phyloP scores from a whole-genome alignment of 2,329 filamentous ascomycete genomes.

The Trichoderma cornu-damae region DNA sequence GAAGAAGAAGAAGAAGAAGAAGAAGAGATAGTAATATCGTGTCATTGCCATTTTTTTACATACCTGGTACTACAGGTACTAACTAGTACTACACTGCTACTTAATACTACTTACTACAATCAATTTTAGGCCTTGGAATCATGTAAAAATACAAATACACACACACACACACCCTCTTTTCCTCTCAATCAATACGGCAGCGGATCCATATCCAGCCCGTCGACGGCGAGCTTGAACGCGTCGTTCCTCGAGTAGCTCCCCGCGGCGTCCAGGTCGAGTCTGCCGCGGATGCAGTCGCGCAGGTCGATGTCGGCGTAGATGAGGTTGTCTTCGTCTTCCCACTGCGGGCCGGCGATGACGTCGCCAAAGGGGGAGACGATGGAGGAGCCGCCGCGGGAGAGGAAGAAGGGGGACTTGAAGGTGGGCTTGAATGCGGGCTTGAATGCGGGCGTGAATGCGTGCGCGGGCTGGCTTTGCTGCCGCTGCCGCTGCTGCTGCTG shows the following conservation, averaged over 20 bases:
- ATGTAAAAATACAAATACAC: no score
- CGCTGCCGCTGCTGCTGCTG: background rate
- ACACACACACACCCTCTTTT: no score
- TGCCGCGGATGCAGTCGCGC: slow-evolving; percentile 76
- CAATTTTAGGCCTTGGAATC: no score
- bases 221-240: slow-evolving; percentile 55
- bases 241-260: slow-evolving; percentile 78
- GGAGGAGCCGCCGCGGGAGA: slow-evolving; percentile 72
- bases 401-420: slow-evolving; percentile 37
- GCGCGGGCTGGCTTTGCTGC: background rate
- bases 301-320: slow-evolving; percentile 74
- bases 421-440: no score
- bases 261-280: slow-evolving; percentile 76
- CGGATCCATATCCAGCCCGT: slow-evolving; percentile 53
- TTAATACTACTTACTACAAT: no score
- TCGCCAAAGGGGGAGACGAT: slow-evolving; percentile 76
- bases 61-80: no score
- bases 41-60: no score
- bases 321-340: slow-evolving; percentile 69
- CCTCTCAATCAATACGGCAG: slow-evolving; percentile 52
- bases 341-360: slow-evolving; percentile 74
- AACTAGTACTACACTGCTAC: no score
- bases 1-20: no score
- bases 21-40: no score
- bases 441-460: slow-evolving; percentile 20